Evolutionary conservation across 768 basidiomycete genomes (phyloP).

Genomic region (Auricularia sp.): DNA sequence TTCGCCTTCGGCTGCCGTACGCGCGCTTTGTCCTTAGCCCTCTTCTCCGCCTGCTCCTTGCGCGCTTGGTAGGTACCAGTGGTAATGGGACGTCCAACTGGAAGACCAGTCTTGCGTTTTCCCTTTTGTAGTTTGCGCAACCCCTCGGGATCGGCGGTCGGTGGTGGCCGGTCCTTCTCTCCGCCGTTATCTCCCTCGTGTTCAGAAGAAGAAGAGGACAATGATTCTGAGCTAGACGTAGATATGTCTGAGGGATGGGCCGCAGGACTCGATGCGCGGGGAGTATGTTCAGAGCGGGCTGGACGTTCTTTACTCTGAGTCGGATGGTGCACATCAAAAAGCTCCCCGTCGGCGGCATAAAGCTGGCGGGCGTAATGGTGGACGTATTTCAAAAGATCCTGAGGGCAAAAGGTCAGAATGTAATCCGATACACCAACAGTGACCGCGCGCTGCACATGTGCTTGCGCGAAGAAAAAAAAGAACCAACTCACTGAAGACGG

Average conservation of each 20-base stretch:
- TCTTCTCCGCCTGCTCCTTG: background rate
- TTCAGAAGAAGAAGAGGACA: no score
- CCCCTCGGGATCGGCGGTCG: no score
- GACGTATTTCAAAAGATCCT: background rate
- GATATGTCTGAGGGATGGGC: no score
- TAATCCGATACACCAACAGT: background rate
- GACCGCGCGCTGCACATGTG: no score
- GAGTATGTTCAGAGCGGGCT: background rate
- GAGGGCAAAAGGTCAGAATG: background rate
- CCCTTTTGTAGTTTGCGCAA: no score
- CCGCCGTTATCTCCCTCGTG: no score
- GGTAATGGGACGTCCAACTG: no score
- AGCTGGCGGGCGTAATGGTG: background rate
- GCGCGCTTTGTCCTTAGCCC: background rate
- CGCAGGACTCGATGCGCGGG: background rate
- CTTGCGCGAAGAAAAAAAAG: no score
- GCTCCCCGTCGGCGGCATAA: background rate
- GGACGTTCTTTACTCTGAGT: background rate
- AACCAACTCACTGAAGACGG: background rate
- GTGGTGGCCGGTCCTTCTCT: no score
- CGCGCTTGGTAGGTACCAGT: no score
- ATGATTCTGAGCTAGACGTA: no score
- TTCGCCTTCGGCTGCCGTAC: background rate
- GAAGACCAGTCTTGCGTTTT: no score
- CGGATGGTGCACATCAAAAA: background rate